A percentile compares a stretch with the other conserved stretches of the same genome.
Evolutionary conservation across 108 stramenopile genomes (phyloP).

Genomic region (Nannochloropsis granulata): DNA sequence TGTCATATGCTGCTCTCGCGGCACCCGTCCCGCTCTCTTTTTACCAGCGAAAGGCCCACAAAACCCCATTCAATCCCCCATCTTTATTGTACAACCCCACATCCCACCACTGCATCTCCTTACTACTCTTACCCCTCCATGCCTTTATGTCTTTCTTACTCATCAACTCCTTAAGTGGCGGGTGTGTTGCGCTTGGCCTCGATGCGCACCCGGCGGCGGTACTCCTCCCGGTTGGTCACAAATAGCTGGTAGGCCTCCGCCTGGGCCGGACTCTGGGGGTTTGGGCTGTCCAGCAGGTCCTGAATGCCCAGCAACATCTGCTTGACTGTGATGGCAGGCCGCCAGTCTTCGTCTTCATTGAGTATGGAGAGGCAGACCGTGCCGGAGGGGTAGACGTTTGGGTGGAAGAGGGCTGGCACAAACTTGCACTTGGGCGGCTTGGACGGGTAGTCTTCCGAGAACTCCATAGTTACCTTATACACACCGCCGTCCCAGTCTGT

Average conservation of each 20-base stretch:
- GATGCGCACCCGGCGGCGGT: conserved; percentile 56
- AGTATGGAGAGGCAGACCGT: conserved; percentile 93
- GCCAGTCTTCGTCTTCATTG: conserved; percentile 97
- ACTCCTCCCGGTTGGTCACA: conserved; percentile 62
- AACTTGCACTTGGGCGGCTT: conserved; percentile 97
- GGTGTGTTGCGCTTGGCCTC: conserved; percentile 56
- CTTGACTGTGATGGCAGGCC: conserved; percentile 91
- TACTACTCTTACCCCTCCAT: too few species aligned
- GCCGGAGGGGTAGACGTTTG: conserved; percentile 59
- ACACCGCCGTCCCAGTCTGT: conserved; percentile 94
- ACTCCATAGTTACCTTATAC: conserved; percentile 86
- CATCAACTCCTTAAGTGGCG: background rate
- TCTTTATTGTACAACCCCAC: too few species aligned
- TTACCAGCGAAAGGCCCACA: too few species aligned
- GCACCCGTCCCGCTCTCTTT: too few species aligned
- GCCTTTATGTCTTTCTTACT: too few species aligned
- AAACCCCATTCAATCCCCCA: too few species aligned
- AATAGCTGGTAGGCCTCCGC: conserved; percentile 81
- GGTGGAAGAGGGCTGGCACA: conserved; percentile 64
- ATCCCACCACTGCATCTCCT: too few species aligned
- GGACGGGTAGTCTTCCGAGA: conserved; percentile 85
- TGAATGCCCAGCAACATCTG: conserved; percentile 94
- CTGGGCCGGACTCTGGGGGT: conserved; percentile 82
- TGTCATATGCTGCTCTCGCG: too few species aligned
- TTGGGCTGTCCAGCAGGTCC: conserved; percentile 87